phyloP scores from a whole-genome alignment of 345 rosid genomes.

The Pugionium cornutum region DNA sequence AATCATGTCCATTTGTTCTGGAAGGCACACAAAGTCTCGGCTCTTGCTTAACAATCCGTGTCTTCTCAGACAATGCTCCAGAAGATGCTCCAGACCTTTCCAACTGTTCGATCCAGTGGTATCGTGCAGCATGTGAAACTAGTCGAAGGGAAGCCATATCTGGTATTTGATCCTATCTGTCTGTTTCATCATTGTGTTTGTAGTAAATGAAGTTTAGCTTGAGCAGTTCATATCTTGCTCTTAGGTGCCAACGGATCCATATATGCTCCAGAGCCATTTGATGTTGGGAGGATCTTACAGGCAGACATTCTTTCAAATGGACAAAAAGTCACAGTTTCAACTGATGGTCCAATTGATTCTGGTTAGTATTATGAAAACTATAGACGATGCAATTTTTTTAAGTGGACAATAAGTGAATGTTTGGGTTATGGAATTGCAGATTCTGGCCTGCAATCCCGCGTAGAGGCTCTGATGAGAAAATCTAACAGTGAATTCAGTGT shows the following conservation, averaged over 20 bases:
- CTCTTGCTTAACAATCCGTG: constrained; percentile 57
- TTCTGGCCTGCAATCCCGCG: constrained; percentile 63
- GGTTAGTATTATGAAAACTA: constrained; percentile 50
- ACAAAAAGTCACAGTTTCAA: constrained; percentile 61
- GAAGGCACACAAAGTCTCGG: constrained; percentile 84
- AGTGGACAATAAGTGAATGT: constrained; percentile 16
- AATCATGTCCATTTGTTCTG: constrained; percentile 52
- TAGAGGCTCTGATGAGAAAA: constrained; percentile 75
- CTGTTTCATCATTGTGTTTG: constrained; percentile 12
- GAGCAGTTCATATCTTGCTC: constrained; percentile 17
- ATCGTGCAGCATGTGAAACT: constrained; percentile 70
- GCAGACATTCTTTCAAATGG: constrained; percentile 74
- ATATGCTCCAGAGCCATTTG: constrained; percentile 98
- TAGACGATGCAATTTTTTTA: not conserved
- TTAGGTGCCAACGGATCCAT: constrained; percentile 64
- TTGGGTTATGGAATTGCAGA: constrained; percentile 45
- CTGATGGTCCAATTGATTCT: constrained; percentile 62
- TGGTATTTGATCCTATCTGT: constrained; percentile 46
- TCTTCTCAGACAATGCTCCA: constrained; percentile 35
- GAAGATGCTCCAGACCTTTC: constrained; percentile 58
- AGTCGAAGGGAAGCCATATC: constrained; percentile 68
- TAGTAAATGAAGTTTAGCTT: constrained; percentile 20
- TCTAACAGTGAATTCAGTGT: constrained; percentile 82
- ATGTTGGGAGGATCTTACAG: constrained; percentile 72
- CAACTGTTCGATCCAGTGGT: constrained; percentile 86